Evolutionary conservation across 2,329 filamentous ascomycete species (phyloP), one percentile per base, ranked within the genome.

Genomic region (Claviceps digitariae): DNA sequence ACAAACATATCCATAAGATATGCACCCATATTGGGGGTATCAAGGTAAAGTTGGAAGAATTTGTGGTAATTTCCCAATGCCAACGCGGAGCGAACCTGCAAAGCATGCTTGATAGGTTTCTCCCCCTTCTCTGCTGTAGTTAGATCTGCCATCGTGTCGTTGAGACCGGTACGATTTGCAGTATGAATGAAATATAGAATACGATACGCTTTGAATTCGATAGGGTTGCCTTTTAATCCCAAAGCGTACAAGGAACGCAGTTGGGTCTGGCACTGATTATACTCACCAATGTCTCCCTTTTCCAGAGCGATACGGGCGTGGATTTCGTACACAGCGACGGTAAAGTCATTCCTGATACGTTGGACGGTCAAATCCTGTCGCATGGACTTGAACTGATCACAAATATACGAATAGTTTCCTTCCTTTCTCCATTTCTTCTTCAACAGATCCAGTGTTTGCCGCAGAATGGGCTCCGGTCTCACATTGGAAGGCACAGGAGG

Each of bases 1-100:
- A 97, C 86, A 74, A 98, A 97, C 88, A 95, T 96, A 74, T 98
- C 93, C 87, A 98, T 95, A 51, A 98, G 80, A 71, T 97, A 97
- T 62, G 87, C 90, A 57, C 93, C 91, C 90, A 98, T 95, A 64
- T 95, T 94, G 50, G 90, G 90, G 25, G 90, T 90, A 67, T 91
- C 85, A 60, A 94, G 82, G 69, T 96, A 98, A 46, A 98, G 81
- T 73, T 88, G 87, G 79, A 98, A 97, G 71, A 98, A 97, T 68
- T 82, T 91, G 73, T 98, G 91, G 69, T 96, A 96, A 72, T 97
- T 97, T 63, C 90, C 90, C 67, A 94, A 76, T 51, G 93, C 91
- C 64, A 97, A 74, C 49, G 93, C 87, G 52, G 91, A 95, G 62
- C 93, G 88, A 58, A 97, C 90, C 61, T 86, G 80, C 62, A 98